Base-by-base conservation (phyloP, 2,329 filamentous ascomycete genomes). In the Colletotrichum sansevieriae region DNA sequence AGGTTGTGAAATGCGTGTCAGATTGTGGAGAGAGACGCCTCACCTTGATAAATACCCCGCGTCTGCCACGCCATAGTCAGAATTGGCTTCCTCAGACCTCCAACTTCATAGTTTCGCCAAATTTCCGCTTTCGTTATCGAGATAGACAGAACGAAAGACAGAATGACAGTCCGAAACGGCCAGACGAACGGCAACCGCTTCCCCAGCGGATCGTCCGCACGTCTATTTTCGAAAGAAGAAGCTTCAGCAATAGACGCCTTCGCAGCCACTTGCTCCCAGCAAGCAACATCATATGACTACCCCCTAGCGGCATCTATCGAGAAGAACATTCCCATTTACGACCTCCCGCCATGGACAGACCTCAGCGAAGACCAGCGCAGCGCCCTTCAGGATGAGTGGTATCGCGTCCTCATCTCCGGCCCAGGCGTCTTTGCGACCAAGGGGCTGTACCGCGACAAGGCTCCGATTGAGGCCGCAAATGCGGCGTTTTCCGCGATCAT, bases 341-440 rank as follows among this genome's bases (percentile, higher is more conserved):
- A 85, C 39, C 78, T 87, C 6, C 72, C 76, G 0, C 69, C 73
- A 2, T 80, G 81, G 65, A 75, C 81, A 4, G 49, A 70, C 4
- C 51, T 76, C 18, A 72, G 63, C 1, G 41, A 44, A n/a, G n/a
- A 59, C 2, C 71, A 74, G 41, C 74, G 72, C n/a, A 70, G 77
- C 15, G 73, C 75, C 4, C 81, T 90, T 2, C 87, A 90, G 75
- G 84, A 90, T 71, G 88, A 90, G 78, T 88, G 87, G 83, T 84
- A 89, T 72, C 81, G 87, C 68, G 82, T 87, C 63, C 83, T 91
- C 2, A 79, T 83, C 63, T 78, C 80, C 1, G 88, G 88, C 0
- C 87, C 89, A 0, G 88, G 89, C 4, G 86, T 90, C 13, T 84
- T 89, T 70, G 83, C 89, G n/a, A 81, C 88, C 3, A 83, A 85